Evolutionary conservation across 1,139 yeast genomes (phyloP), one percentile per base, ranked within the genome.

Genomic region (Suhomyces atakaporum): DNA sequence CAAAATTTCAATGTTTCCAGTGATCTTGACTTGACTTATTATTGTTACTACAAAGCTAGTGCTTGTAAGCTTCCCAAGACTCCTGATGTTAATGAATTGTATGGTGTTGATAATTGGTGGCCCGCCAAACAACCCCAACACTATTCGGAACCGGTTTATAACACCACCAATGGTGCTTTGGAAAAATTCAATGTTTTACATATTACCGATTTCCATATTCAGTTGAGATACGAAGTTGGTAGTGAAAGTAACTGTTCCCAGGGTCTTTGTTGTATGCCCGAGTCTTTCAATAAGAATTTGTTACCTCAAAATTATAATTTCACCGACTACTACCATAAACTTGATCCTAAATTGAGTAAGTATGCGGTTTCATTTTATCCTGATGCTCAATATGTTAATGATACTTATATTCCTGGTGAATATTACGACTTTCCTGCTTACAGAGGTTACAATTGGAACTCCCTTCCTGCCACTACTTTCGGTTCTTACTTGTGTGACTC

Each of bases 401-500:
- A 69, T 89, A 51, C 83, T 81, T 74, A 64, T 46, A 53, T 62
- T 14, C 52, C 62, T 11, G 80, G 80, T 27, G 60, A 59, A 5
- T 66, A 62, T 49, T 63, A 66, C 33, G 69, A 68, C 42, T 57
- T 56, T 36, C 69, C 71, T 7, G 53, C 53, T 26, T 46, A 49
- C 32, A 51, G 72, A 39, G 74, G 75, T 7, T 67, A 69, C 58
- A 61, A 57, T 34, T 62, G 69, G 36, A 64, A 64, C 24, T 63
- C 66, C 53, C 47, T 60, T 3, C 83, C 84, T 4, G 85, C 86
- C 3, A 70, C 79, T 9, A 62, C 77, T 11, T 79, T 74, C 53
- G 89, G 89, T 15, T 63, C 69, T 35, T 82, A 81, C 56, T 48
- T 56, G 22, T 81, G 88, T 58, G 89, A 82, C 54, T 66, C 84